These are phyloP conservation scores for Phaeoacremonium minimum DNA, from an alignment of 2,329 filamentous ascomycete genomes.

Conservation along the genomic window DNA sequence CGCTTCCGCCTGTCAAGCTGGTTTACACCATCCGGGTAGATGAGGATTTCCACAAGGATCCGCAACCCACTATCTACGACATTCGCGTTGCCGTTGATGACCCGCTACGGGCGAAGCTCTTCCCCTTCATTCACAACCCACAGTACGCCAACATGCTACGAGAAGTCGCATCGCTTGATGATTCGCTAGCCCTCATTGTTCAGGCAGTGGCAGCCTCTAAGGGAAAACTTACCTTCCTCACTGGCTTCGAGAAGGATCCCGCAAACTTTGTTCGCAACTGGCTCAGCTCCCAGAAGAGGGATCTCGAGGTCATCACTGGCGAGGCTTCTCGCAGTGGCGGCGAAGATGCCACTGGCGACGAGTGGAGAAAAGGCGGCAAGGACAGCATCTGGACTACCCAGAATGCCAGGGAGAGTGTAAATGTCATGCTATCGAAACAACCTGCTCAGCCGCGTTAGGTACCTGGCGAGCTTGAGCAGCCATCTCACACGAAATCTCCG, in stretches of 20 bases:
- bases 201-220: constrained; percentile 82
- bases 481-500: too few relatives aligned
- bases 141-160: constrained; percentile 68
- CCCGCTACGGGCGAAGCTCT: constrained; percentile 65
- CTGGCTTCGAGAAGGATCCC: constrained; percentile 73
- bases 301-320: constrained; percentile 82
- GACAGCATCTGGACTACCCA: constrained; percentile 53
- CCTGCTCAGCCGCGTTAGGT: neutral
- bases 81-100: constrained; percentile 81
- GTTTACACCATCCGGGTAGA: constrained; percentile 94
- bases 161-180: constrained; percentile 73
- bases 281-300: constrained; percentile 86
- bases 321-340: constrained; percentile 66
- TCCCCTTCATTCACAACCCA: constrained; percentile 63
- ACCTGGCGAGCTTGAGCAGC: neutral
- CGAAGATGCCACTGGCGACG: constrained; percentile 53
- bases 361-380: constrained; percentile 62
- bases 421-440: constrained; percentile 43
- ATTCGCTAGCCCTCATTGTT: constrained; percentile 77
- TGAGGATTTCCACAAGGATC: constrained; percentile 70
- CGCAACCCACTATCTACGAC: constrained; percentile 83
- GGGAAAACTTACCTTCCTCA: constrained; percentile 86
- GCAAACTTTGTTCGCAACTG: constrained; percentile 80
- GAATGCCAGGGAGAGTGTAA: constrained; percentile 60
- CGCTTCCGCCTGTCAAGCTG: constrained; percentile 77